Conservation (phyloP, 129 eudicot genomes). For the Lactuca saligna region DNA sequence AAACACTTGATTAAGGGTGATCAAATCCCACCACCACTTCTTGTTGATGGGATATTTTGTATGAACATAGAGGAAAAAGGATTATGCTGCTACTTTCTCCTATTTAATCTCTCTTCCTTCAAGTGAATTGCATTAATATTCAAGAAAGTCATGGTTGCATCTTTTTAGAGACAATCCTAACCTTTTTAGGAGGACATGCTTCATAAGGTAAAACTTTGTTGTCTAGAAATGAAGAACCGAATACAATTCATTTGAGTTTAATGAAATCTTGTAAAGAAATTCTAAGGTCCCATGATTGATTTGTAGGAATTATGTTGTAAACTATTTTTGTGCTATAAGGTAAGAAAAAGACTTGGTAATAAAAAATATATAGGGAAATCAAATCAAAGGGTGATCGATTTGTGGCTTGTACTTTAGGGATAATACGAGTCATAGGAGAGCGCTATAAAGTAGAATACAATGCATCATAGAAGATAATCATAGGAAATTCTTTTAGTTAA, state of each 20-base stretch:
- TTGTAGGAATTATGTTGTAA: constrained; percentile 16
- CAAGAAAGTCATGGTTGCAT: constrained; percentile 57
- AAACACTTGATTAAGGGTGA: constrained; percentile 53
- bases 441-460: no score
- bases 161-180: constrained; percentile 45
- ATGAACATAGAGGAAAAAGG: constrained; percentile 59
- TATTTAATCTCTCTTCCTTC: constrained; percentile 52
- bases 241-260: constrained; percentile 42
- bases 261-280: constrained; percentile 52
- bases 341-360: neutral
- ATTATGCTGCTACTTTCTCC: constrained; percentile 59
- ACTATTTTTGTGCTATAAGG: neutral
- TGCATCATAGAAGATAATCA: no score
- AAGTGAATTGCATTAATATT: constrained; percentile 48
- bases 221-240: constrained; percentile 38
- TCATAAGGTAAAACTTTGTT: constrained; percentile 27
- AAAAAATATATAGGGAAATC: no score
- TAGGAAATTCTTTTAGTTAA: no score
- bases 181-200: constrained; percentile 43
- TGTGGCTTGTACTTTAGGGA: no score
- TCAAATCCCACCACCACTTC: constrained; percentile 63
- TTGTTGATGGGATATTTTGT: constrained; percentile 64
- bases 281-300: constrained; percentile 26
- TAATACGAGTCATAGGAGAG: no score
- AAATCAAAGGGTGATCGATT: no score